Evolutionary conservation across 1,284 basidiomycete species (phyloP).

Genomic region (Cutaneotrichosporon dermatis): DNA sequence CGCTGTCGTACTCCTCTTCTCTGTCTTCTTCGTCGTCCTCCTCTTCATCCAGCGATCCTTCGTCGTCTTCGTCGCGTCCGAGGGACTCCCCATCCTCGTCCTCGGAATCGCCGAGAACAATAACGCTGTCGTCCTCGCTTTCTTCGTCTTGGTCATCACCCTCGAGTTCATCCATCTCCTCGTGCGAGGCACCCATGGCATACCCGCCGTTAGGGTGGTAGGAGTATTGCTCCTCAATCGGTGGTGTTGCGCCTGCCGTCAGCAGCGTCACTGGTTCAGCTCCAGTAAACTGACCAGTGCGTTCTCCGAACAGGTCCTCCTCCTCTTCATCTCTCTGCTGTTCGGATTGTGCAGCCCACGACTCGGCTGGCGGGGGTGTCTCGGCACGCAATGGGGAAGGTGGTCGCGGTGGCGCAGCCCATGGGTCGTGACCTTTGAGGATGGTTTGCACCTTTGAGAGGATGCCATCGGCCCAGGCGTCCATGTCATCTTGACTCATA

Average conservation of each 20-base stretch:
- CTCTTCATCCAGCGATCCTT: background rate
- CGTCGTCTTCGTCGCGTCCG: too few species aligned
- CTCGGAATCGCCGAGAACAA: conserved; percentile 6
- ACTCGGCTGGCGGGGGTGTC: background rate
- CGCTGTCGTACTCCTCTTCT: background rate
- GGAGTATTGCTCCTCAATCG: too few species aligned
- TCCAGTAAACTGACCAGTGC: too few species aligned
- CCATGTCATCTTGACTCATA: conserved; percentile 22
- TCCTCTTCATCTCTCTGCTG: background rate
- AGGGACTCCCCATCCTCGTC: background rate
- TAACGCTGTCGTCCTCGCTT: conserved; percentile 2
- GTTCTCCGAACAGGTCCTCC: background rate
- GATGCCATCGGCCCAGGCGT: conserved; percentile 32
- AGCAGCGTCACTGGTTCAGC: too few species aligned
- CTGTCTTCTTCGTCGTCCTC: conserved; percentile 2
- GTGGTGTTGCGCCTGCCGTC: too few species aligned
- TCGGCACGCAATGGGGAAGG: conserved; percentile 5
- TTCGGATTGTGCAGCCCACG: background rate
- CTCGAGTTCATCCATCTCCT: background rate
- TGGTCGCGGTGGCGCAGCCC: conserved; percentile 11
- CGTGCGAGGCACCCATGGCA: background rate
- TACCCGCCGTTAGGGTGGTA: background rate
- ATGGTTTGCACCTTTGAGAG: conserved; percentile 30
- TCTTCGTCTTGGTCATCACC: background rate
- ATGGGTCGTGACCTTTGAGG: conserved; percentile 10